Conservation (phyloP, 345 rosid species). For the Geranium brycei region DNA sequence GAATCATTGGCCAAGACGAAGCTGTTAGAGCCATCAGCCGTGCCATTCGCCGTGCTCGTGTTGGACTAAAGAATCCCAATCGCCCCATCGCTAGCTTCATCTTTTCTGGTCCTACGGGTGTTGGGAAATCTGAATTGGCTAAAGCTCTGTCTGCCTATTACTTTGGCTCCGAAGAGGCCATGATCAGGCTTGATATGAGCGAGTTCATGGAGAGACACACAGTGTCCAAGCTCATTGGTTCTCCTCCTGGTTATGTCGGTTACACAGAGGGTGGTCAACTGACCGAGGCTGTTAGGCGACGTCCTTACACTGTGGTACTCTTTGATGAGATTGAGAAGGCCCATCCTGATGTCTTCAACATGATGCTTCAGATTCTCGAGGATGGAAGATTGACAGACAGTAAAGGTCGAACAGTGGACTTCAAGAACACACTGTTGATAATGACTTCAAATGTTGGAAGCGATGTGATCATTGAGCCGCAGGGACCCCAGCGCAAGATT, state of each 20-base stretch:
- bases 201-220: conserved; percentile 63
- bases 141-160: conserved; percentile 44
- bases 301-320: conserved; percentile 35
- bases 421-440: conserved; percentile 49
- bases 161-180: conserved; percentile 53
- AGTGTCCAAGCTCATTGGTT: conserved; percentile 45
- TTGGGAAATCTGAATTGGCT: conserved; percentile 53
- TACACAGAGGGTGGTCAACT: conserved; percentile 50
- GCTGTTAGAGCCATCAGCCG: conserved; percentile 38
- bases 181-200: conserved; percentile 58
- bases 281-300: conserved; percentile 46
- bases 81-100: conserved; percentile 56
- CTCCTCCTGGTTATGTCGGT: conserved; percentile 57
- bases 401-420: conserved; percentile 45
- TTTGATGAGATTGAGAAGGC: conserved; percentile 68
- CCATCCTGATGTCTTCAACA: conserved; percentile 50
- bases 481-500: background rate
- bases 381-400: conserved; percentile 51
- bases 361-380: conserved; percentile 48
- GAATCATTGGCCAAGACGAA: conserved; percentile 27
- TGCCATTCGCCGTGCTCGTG: conserved; percentile 55
- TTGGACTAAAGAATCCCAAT: conserved; percentile 47
- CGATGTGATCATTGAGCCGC: conserved; percentile 22
- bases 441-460: conserved; percentile 53
- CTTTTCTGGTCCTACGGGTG: conserved; percentile 55